Base-by-base conservation (phyloP, 148 eudicot genomes). In the Rhododendron kiyosumense region DNA sequence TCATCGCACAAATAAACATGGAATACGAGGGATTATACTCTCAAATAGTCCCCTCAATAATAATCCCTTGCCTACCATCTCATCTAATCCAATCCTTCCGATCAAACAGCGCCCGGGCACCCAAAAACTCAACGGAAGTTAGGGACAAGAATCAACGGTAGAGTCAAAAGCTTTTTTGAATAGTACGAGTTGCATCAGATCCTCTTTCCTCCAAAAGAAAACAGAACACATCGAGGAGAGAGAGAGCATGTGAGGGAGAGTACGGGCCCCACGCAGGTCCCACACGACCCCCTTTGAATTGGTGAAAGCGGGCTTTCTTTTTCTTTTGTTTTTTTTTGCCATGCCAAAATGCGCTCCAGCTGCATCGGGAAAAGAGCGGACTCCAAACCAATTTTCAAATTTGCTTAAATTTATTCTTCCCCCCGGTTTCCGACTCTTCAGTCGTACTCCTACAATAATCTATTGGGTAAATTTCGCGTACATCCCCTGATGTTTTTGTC, bases 311-410 rank as follows among this genome's bases (percentile, higher is more conserved):
- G 79, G 87, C 79, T 73, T 73, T 36, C 38, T 36, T 36, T 36
- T 36, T 36, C 3, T 36, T 36, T 36, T 36, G 0, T 2, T 69
- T 41, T 41, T 71, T 71, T 30, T 14, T n/a, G n/a, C n/a, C 76
- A 30, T 71, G 20, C 76, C 38, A 28, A 71, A 83, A 86, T 91
- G 92, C 91, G 78, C 51, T 91, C 90, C 93, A 90, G 94, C 94
- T 90, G 87, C 90, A 82, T 78, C 38, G 74, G 67, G 46, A 12
- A 73, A 85, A 84, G 88, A 89, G 87, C 91, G 93, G 93, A 90
- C 89, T 83, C 88, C 84, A 88, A 90, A 91, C 32, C 63, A 67
- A 90, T 89, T 86, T 90, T 93, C 90, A 91, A 93, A 91, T 83
- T 84, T 85, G 36, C 74, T n/a, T 28, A 86, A 78, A 34, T 52